A percentile compares a stretch with the other conserved stretches of the same genome.
Evolutionary conservation across 768 basidiomycete species (phyloP).

Genomic region (Boletus tylopilopsis): DNA sequence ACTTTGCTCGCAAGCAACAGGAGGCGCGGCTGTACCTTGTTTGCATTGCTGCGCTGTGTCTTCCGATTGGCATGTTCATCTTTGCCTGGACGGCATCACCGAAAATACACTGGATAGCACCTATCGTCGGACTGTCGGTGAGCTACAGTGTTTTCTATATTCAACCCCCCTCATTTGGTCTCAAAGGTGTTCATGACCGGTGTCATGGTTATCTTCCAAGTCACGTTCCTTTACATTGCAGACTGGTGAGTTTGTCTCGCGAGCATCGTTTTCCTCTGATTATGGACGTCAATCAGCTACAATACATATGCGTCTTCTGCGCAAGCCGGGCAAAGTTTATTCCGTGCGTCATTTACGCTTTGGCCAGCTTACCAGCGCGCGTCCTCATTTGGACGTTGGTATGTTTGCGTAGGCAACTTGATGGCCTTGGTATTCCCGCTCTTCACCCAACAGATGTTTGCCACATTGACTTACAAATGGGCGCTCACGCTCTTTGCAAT

Average conservation of each 20-base stretch:
- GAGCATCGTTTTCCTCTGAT: background rate
- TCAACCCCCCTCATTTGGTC: background rate
- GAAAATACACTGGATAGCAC: constrained; percentile 56
- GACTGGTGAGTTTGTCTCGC: constrained; percentile 38
- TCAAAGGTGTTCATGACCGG: constrained; percentile 39
- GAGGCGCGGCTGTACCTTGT: constrained; percentile 60
- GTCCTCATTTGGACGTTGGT: background rate
- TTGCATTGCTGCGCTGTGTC: constrained; percentile 48
- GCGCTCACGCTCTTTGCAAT: constrained; percentile 40
- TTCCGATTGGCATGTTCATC: constrained; percentile 61
- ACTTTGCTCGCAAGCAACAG: constrained; percentile 28
- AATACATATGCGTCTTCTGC: constrained; percentile 51
- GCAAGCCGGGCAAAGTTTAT: constrained; percentile 48
- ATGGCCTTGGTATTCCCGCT: constrained; percentile 46
- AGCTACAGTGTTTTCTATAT: background rate
- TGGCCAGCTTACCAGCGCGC: background rate
- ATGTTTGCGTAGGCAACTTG: constrained; percentile 31
- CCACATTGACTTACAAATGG: constrained; percentile 46
- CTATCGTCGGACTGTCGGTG: constrained; percentile 22
- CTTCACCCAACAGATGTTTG: constrained; percentile 46
- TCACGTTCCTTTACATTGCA: constrained; percentile 45
- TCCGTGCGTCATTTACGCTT: constrained; percentile 30
- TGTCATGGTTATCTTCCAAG: constrained; percentile 41
- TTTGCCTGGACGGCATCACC: constrained; percentile 66
- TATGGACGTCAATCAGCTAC: constrained; percentile 28